A percentile compares a stretch with the other conserved stretches of the same genome.
Conservation (phyloP, 768 basidiomycete genomes). For the Cubamyces sp. region DNA sequence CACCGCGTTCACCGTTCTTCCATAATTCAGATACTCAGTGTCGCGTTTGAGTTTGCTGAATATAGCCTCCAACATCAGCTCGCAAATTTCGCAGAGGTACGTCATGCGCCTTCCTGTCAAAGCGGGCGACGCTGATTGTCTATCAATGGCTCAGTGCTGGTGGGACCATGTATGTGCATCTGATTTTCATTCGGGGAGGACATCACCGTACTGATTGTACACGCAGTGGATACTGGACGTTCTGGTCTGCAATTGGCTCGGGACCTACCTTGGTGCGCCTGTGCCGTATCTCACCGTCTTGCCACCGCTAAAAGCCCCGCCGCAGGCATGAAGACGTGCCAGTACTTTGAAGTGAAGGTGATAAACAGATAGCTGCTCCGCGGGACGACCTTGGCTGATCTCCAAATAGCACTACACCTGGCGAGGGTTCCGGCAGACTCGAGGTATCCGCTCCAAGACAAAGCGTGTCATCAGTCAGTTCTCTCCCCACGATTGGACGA, state of each 20-base stretch:
- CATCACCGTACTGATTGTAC: slow-evolving; percentile 14
- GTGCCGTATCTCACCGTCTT: background rate
- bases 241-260: slow-evolving; percentile 85
- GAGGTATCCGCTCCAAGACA: slow-evolving; percentile 78
- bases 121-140: slow-evolving; percentile 13
- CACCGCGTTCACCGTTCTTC: slow-evolving; percentile 4
- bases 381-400: background rate
- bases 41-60: slow-evolving; percentile 88
- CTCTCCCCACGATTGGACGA: slow-evolving; percentile 85
- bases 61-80: slow-evolving; percentile 88
- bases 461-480: slow-evolving; percentile 81
- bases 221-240: slow-evolving; percentile 86
- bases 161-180: slow-evolving; percentile 79
- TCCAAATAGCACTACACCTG: slow-evolving; percentile 73
- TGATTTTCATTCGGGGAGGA: slow-evolving; percentile 8
- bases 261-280: slow-evolving; percentile 72
- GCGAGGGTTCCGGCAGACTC: slow-evolving; percentile 81
- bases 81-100: slow-evolving; percentile 86
- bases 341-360: slow-evolving; percentile 88
- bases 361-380: background rate
- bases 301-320: slow-evolving; percentile 23
- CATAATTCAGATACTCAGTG: slow-evolving; percentile 69
- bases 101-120: slow-evolving; percentile 31
- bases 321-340: slow-evolving; percentile 83
- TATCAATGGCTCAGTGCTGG: slow-evolving; percentile 64